Conservation (phyloP, 805 yeast species). For the Saturnispora serradocipensis region DNA sequence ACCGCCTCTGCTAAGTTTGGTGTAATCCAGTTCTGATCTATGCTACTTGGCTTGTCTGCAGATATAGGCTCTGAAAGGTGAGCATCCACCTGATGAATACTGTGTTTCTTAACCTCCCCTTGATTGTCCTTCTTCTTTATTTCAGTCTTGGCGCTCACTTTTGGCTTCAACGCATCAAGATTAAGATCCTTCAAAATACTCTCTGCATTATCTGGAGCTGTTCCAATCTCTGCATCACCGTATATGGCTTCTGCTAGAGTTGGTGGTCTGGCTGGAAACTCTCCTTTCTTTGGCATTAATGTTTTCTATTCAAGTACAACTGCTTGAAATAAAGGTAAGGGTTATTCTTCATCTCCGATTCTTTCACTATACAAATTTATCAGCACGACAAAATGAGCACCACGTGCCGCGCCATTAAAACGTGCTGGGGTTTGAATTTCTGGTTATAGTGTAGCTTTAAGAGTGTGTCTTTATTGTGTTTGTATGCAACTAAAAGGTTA, state of each 20-base stretch:
- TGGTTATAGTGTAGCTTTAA: neutral
- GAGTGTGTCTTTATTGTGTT: too few species aligned
- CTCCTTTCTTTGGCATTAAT: slow-evolving; percentile 11
- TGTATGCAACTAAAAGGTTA: neutral
- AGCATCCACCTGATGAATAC: slow-evolving; percentile 8
- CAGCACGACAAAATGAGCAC: neutral
- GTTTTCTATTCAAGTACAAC: neutral
- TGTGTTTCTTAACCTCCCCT: neutral
- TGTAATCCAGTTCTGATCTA: slow-evolving; percentile 37
- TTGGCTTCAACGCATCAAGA: slow-evolving; percentile 5
- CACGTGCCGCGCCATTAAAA: slow-evolving; percentile 1
- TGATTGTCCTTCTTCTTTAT: neutral
- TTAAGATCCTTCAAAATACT: slow-evolving; percentile 7
- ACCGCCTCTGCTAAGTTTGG: slow-evolving; percentile 57
- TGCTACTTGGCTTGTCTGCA: slow-evolving; percentile 40
- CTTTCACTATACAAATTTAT: neutral
- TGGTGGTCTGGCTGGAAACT: slow-evolving; percentile 16
- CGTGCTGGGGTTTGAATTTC: neutral
- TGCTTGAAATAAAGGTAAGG: neutral
- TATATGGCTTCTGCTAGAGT: slow-evolving; percentile 11
- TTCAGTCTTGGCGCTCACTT: neutral
- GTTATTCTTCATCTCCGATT: neutral
- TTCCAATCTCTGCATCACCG: slow-evolving; percentile 10
- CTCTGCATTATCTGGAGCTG: slow-evolving; percentile 9
- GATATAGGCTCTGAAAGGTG: slow-evolving; percentile 37